Conservation (phyloP, 192 early-diverging fungal species). For the Umbelopsis isabellina region DNA sequence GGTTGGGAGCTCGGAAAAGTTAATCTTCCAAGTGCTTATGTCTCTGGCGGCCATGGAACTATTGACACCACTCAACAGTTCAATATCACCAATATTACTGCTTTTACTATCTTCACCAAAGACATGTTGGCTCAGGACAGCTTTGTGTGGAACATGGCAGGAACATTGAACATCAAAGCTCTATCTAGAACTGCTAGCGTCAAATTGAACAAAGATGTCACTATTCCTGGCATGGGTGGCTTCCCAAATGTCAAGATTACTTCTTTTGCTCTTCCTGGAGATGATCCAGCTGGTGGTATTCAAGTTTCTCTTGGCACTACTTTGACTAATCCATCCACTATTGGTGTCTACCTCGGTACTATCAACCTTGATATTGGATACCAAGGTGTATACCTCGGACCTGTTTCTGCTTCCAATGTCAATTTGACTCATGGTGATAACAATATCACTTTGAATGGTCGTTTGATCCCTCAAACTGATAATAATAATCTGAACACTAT, state of each 20-base stretch:
- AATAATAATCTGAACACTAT: conserved; percentile 44
- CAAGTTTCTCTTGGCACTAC: conserved; percentile 51
- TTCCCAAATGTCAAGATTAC: conserved; percentile 53
- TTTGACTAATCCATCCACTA: conserved; percentile 53
- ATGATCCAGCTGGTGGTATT: conserved; percentile 58
- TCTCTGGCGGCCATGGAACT: conserved; percentile 49
- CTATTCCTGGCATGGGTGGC: conserved; percentile 54
- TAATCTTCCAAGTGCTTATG: conserved; percentile 38
- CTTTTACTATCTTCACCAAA: conserved; percentile 50
- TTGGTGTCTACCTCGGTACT: conserved; percentile 58
- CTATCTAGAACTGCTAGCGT: conserved; percentile 45
- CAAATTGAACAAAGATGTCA: conserved; percentile 51
- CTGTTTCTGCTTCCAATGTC: conserved; percentile 45
- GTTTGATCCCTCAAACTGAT: conserved; percentile 51
- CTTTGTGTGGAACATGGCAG: conserved; percentile 53
- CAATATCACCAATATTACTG: conserved; percentile 42
- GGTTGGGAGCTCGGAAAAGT: conserved; percentile 45
- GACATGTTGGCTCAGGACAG: conserved; percentile 49
- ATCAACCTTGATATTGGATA: conserved; percentile 52
- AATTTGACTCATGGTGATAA: conserved; percentile 40
- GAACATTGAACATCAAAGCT: conserved; percentile 45
- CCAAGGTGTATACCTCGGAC: conserved; percentile 47
- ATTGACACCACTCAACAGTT: conserved; percentile 38
- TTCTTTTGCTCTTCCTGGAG: conserved; percentile 52
- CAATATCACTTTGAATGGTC: conserved; percentile 51